Evolutionary conservation across 495 filamentous ascomycete genomes (phyloP), one percentile per base, ranked within the genome.

Genomic region (Aspergillus saccharolyticus): DNA sequence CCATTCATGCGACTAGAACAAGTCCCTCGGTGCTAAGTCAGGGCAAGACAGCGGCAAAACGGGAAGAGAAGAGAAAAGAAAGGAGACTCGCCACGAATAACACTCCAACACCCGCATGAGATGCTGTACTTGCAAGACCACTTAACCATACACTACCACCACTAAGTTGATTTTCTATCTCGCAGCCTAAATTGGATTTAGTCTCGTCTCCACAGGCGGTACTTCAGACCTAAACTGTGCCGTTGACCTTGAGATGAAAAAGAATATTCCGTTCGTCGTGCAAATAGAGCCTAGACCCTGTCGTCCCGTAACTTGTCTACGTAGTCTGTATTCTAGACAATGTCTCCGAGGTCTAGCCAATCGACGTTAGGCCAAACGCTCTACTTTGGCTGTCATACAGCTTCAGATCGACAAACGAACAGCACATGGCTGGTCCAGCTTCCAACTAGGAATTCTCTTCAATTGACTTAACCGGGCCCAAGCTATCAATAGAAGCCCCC

Each of bases 301-400:
- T 39, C 5, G n/a, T n/a, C n/a, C n/a, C n/a, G n/a, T 10, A 15
- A 10, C 12, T 12, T 39, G 4, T 5, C 33, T 39, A 39, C 33
- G 33, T 39, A 12, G 33, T 39, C 33, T 39, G 33, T 5, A 39
- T 6, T 39, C 33, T 12, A 28, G 25, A 28, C 25, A 15, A 39
- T 39, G 33, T 39, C 12, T 39, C 2, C 2, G 14, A 6, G 33
- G 33, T 39, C 33, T 39, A 39, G 33, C 5, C 33, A 39, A 12
- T 39, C 30, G 64, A 67, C 28, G 67, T 20, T 53, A 24, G 52
- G 48, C 51, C 52, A 59, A 44, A 44, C 56, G 24, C 46, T 28
- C 56, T 49, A 59, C 52, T 48, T 39, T 39, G 33, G 33, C 14
- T 39, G 7, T 39, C 33, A 39, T 39, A 39, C 33, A 39, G 4